Percentiles rank a stretch among this genome's conserved stretches.
Evolutionary conservation across 257 asterid genomes (phyloP).

Genomic region (Verbascum thapsus): DNA sequence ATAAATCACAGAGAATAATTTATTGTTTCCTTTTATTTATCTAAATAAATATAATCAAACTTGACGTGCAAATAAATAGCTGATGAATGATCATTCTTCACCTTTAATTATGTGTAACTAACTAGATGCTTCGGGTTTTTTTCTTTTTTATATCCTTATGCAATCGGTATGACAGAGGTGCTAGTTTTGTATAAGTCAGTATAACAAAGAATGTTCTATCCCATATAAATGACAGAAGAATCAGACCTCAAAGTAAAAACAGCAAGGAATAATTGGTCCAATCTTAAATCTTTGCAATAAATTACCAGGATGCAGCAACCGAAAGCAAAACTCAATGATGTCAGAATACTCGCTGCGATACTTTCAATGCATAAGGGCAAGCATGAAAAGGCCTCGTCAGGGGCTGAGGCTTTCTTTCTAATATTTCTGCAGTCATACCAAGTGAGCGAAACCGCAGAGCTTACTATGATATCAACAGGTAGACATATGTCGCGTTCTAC

Average conservation of each 20-base stretch:
- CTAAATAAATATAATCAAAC: slow-evolving; percentile 16
- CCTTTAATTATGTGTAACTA: slow-evolving; percentile 10
- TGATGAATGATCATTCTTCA: slow-evolving; percentile 14
- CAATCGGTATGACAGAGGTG: slow-evolving; percentile 8
- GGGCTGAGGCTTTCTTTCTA: slow-evolving; percentile 78
- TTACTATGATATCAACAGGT: slow-evolving; percentile 76
- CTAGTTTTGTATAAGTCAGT: background rate
- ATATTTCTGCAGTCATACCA: slow-evolving; percentile 90
- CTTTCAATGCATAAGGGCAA: slow-evolving; percentile 87
- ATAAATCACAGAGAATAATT: background rate
- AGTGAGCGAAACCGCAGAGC: slow-evolving; percentile 77
- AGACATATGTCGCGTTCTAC: slow-evolving; percentile 81
- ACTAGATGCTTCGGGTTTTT: slow-evolving; percentile 12
- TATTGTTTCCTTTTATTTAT: background rate
- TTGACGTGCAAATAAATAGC: slow-evolving; percentile 14
- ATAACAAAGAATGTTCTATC: background rate
- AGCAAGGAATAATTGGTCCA: slow-evolving; percentile 22
- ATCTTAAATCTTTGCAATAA: slow-evolving; percentile 28
- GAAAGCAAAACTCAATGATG: slow-evolving; percentile 92
- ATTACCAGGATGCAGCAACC: slow-evolving; percentile 94
- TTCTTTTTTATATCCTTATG: slow-evolving; percentile 7
- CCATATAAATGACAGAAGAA: slow-evolving; percentile 11
- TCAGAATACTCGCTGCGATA: slow-evolving; percentile 77
- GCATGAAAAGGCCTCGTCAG: slow-evolving; percentile 76
- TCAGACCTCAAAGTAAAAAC: too few relatives aligned